These are phyloP conservation scores for Graphilbum ipis-grandicollis DNA, from an alignment of 2,329 filamentous ascomycete species.

Conservation along the genomic window DNA sequence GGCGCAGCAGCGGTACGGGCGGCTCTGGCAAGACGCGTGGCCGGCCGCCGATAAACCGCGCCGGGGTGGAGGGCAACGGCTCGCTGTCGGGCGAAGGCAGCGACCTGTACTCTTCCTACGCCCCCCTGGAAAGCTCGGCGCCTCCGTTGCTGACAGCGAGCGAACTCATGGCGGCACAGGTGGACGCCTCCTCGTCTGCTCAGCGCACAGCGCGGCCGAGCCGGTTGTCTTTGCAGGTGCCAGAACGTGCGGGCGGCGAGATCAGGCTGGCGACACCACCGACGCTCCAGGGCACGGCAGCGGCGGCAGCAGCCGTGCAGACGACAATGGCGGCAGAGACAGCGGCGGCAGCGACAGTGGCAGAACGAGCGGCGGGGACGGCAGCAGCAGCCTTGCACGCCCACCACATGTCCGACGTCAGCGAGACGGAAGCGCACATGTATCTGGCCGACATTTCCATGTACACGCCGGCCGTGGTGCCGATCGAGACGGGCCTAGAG, in stretches of 20 bases:
- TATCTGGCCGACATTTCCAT: not conserved
- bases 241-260: constrained; percentile 18
- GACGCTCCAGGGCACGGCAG: constrained; percentile 1
- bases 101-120: no score
- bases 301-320: not conserved
- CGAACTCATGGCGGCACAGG: not conserved
- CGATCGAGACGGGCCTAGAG: not conserved
- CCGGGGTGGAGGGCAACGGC: constrained; percentile 19
- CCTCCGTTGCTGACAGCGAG: not conserved
- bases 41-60: constrained; percentile 57
- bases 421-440: not conserved
- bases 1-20: constrained; percentile 50
- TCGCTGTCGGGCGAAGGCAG: no score
- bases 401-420: not conserved
- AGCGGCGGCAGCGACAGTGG: not conserved
- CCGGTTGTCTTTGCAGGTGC: constrained; percentile 44
- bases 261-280: constrained; percentile 16
- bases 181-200: not conserved
- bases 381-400: not conserved
- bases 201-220: constrained; percentile 21
- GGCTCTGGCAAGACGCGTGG: constrained; percentile 58
- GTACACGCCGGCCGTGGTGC: not conserved
- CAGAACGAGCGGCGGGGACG: not conserved
- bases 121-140: no score
- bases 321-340: constrained; percentile 1